Evolutionary conservation across 768 basidiomycete species (phyloP), one percentile per base, ranked within the genome.

Genomic region (Cystofilobasidium macerans): DNA sequence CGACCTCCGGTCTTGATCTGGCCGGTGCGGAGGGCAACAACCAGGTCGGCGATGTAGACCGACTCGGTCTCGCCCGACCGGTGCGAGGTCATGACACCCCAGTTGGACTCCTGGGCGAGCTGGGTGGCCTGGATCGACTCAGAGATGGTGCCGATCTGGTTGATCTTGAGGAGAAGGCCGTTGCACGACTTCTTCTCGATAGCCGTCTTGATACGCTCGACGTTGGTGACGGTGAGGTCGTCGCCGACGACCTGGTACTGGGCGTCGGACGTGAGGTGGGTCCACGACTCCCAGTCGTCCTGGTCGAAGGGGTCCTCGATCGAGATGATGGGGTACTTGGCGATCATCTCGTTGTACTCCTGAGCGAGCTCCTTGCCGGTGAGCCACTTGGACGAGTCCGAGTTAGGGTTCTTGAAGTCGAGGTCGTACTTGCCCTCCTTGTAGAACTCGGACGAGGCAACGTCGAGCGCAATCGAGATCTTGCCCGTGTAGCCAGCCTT

Each of bases 151-250:
- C 95, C 95, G 75, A 98, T 98, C 51, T 79, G 67, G 61, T 68
- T 68, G 67, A 80, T 83, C 86, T 98, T 99, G 79, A 99, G 85
- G 69, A 99, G 83, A 45, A 99, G 83, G 76, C 90, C 95, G 75
- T 98, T 98, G 85, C 94, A 98, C 42, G 95, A 89, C 84, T 94
- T 97, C 85, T 94, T 95, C 81, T 97, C 89, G 70, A 98, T 95
- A 72, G 95, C 95, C 43, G 89, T 94, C 84, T 89, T 89, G 85
- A 99, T 97, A 69, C 95, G 86, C 69, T 85, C 78, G 47, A 91
- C 89, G 84, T 99, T 99, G 74, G 95, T 98, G 72, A 99, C 95
- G 18, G 92, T 94, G 80, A 99, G 78, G 76, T 99, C 95, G 73
- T 98, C 94, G 65, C 76, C 76, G 68, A 77, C 77, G 59, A 76